Evolutionary conservation across 768 basidiomycete species (phyloP).

Genomic region (Suillus tomentosus): DNA sequence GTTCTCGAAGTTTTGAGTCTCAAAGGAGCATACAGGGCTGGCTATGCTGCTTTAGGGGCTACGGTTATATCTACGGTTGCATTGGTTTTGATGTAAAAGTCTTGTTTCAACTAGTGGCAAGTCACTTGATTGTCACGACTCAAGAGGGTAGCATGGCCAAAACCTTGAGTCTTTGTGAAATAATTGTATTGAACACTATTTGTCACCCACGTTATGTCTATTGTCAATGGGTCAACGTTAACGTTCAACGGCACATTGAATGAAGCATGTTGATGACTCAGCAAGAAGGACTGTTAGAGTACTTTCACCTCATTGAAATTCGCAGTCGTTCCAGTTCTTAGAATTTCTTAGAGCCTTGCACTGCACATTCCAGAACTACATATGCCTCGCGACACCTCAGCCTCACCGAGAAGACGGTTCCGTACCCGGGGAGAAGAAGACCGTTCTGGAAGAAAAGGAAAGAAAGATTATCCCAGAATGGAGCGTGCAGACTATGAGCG

Average conservation of each 20-base stretch:
- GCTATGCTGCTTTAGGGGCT: slow-evolving; percentile 82
- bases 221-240: too few species aligned
- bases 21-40: slow-evolving; percentile 78
- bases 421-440: slow-evolving; percentile 16
- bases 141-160: background rate
- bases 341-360: slow-evolving; percentile 1
- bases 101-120: background rate
- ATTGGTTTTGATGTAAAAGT: slow-evolving; percentile 53
- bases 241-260: background rate
- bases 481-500: slow-evolving; percentile 12
- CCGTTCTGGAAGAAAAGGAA: slow-evolving; percentile 16
- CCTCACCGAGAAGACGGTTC: slow-evolving; percentile 15
- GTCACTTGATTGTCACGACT: slow-evolving; percentile 1
- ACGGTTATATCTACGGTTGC: slow-evolving; percentile 75
- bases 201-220: background rate
- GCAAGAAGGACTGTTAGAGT: background rate
- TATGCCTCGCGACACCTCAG: slow-evolving; percentile 6
- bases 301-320: background rate
- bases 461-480: slow-evolving; percentile 12
- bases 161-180: background rate
- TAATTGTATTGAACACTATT: background rate
- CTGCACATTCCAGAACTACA: background rate
- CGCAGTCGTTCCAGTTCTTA: background rate
- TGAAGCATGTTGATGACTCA: slow-evolving; percentile 4
- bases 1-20: slow-evolving; percentile 65